Conservation (phyloP, 2,329 filamentous ascomycete species). For the Ophiostoma sp. region DNA sequence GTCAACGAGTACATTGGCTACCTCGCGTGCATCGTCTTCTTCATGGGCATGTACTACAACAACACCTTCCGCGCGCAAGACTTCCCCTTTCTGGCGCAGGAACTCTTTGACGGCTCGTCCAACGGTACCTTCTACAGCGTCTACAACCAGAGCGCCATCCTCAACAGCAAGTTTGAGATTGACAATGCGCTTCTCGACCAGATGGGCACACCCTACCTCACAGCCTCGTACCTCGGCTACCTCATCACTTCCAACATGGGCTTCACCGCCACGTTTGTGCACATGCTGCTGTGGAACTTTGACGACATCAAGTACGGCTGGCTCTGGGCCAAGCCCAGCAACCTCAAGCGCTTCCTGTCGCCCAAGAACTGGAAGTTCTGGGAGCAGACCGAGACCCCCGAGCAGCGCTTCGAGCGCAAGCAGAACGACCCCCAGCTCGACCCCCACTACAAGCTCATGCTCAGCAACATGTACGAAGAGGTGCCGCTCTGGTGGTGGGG, state of each 20-base stretch:
- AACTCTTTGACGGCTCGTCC: constrained; percentile 36
- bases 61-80: constrained; percentile 39
- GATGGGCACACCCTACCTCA: constrained; percentile 40
- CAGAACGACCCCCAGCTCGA: constrained; percentile 30
- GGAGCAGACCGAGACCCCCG: constrained; percentile 21
- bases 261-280: constrained; percentile 42
- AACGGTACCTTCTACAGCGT: constrained; percentile 34
- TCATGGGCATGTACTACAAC: constrained; percentile 39
- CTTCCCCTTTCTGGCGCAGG: constrained; percentile 41
- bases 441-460: constrained; percentile 30
- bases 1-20: constrained; percentile 39
- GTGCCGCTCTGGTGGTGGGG: constrained; percentile 27
- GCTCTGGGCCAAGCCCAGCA: constrained; percentile 18
- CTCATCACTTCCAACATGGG: constrained; percentile 43
- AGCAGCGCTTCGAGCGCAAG: constrained; percentile 24
- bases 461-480: constrained; percentile 24
- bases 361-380: constrained; percentile 21
- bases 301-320: constrained; percentile 26
- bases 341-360: constrained; percentile 21
- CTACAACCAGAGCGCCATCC: constrained; percentile 41
- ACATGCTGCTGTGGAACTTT: constrained; percentile 30
- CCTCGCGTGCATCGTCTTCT: constrained; percentile 35
- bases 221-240: constrained; percentile 37
- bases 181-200: constrained; percentile 33
- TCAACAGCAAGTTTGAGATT: constrained; percentile 38